These are phyloP conservation scores for Tolypocladium paradoxum DNA, from an alignment of 2,329 filamentous ascomycete genomes.

Conservation along the genomic window DNA sequence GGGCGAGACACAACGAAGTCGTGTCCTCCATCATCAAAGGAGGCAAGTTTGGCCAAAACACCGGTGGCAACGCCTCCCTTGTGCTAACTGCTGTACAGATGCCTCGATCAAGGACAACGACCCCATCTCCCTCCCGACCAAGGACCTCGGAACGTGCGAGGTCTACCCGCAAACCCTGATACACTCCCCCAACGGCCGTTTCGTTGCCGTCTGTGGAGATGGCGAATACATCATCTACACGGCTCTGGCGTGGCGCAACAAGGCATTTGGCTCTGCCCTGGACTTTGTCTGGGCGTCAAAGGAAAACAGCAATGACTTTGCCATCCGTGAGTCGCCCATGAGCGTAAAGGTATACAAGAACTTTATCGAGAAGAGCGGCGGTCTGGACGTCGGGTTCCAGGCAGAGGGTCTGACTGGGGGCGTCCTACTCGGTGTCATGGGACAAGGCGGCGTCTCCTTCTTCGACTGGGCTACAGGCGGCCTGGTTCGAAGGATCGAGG, in stretches of 20 bases:
- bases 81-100: slow-evolving; percentile 39
- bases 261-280: slow-evolving; percentile 87
- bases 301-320: slow-evolving; percentile 97
- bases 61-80: too few relatives aligned
- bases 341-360: slow-evolving; percentile 98
- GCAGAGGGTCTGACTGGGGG: slow-evolving; percentile 86
- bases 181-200: slow-evolving; percentile 92
- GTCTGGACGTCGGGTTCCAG: slow-evolving; percentile 88
- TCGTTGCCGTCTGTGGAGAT: slow-evolving; percentile 74
- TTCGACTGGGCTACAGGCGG: slow-evolving; percentile 92
- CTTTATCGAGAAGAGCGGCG: slow-evolving; percentile 83
- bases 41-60: slow-evolving; percentile 29
- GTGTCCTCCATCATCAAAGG: slow-evolving; percentile 91
- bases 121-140: slow-evolving; percentile 75
- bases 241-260: slow-evolving; percentile 90
- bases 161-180: slow-evolving; percentile 90
- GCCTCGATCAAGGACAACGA: slow-evolving; percentile 76
- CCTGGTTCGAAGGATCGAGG: slow-evolving; percentile 85
- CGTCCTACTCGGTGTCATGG: slow-evolving; percentile 84
- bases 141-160: slow-evolving; percentile 92
- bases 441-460: slow-evolving; percentile 87
- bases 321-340: slow-evolving; percentile 86
- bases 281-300: slow-evolving; percentile 97
- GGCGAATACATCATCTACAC: slow-evolving; percentile 99
- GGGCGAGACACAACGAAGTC: slow-evolving; percentile 91